phyloP scores from a whole-genome alignment of 2,329 filamentous ascomycete genomes.

The Xylariaceae sp. region DNA sequence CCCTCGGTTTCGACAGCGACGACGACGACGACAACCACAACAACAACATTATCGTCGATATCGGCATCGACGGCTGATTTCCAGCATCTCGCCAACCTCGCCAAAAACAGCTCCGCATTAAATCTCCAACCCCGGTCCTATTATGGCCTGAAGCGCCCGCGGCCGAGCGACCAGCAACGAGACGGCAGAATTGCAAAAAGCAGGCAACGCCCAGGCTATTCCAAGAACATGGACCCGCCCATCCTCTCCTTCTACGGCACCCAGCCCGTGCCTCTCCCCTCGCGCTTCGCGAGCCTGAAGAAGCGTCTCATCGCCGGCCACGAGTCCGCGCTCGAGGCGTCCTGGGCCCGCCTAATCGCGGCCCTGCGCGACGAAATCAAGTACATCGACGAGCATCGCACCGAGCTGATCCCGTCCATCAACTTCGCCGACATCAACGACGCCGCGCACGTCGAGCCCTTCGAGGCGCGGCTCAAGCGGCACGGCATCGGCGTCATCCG shows the following conservation, averaged over 20 bases:
- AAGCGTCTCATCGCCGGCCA: conserved; percentile 48
- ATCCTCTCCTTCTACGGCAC: conserved; percentile 54
- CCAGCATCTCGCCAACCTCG: not conserved
- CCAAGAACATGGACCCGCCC: conserved; percentile 43
- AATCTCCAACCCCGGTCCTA: conserved; percentile 2
- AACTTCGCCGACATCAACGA: conserved; percentile 48
- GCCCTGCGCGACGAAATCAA: conserved; percentile 48
- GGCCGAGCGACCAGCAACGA: conserved; percentile 28
- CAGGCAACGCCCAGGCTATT: conserved; percentile 30
- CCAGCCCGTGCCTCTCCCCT: conserved; percentile 53
- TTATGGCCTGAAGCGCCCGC: conserved; percentile 28
- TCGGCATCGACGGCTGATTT: conserved; percentile 7
- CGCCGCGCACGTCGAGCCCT: conserved; percentile 46
- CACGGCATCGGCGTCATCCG: conserved; percentile 62
- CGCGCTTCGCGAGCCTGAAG: conserved; percentile 54
- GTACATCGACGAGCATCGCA: conserved; percentile 46
- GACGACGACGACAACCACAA: conserved; percentile 1
- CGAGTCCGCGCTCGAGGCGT: conserved; percentile 49
- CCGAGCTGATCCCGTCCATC: conserved; percentile 51
- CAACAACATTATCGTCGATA: conserved; percentile 10
- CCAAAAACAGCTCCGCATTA: conserved; percentile 2
- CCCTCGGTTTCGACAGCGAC: conserved; percentile 16
- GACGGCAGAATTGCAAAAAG: conserved; percentile 31
- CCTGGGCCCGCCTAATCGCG: conserved; percentile 49
- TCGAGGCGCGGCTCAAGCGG: conserved; percentile 53